Percentiles rank a stretch among this genome's conserved stretches.
Conservation (phyloP, 2,329 filamentous ascomycete genomes). For the Apiospora kogelbergensis region DNA sequence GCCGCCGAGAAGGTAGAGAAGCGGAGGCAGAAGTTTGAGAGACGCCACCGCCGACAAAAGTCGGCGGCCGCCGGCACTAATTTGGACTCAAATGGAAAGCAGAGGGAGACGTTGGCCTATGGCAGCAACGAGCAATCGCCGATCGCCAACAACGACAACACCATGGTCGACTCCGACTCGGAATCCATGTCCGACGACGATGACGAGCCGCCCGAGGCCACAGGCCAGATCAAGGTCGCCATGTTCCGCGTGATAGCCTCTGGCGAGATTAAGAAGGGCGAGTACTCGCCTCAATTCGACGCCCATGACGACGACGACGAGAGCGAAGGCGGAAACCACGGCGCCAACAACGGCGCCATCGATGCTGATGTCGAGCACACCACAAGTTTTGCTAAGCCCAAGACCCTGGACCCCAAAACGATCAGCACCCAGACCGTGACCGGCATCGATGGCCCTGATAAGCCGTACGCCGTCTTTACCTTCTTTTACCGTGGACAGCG, state of each 20-base stretch:
- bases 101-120: slow-evolving; percentile 70
- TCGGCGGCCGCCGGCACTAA: slow-evolving; percentile 40
- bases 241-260: slow-evolving; percentile 94
- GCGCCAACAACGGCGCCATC: slow-evolving; percentile 57
- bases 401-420: slow-evolving; percentile 91
- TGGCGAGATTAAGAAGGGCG: slow-evolving; percentile 95
- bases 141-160: slow-evolving; percentile 54
- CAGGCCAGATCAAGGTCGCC: slow-evolving; percentile 97
- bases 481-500: slow-evolving; percentile 97
- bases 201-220: slow-evolving; percentile 88
- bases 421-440: slow-evolving; percentile 99
- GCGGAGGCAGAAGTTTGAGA: slow-evolving; percentile 77
- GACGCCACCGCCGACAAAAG: slow-evolving; percentile 64
- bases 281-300: slow-evolving; percentile 97
- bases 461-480: slow-evolving; percentile 94
- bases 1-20: slow-evolving; percentile 87
- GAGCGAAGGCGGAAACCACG: slow-evolving; percentile 43
- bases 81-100: slow-evolving; percentile 37
- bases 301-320: slow-evolving; percentile 84
- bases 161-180: background rate
- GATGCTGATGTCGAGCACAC: slow-evolving; percentile 93
- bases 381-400: slow-evolving; percentile 95
- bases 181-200: slow-evolving; percentile 55
- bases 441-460: slow-evolving; percentile 92
- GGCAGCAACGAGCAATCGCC: slow-evolving; percentile 74